Percentiles rank a stretch among this genome's conserved stretches.
phyloP scores from a whole-genome alignment of 768 basidiomycete species.

The Lentinula boryana region DNA sequence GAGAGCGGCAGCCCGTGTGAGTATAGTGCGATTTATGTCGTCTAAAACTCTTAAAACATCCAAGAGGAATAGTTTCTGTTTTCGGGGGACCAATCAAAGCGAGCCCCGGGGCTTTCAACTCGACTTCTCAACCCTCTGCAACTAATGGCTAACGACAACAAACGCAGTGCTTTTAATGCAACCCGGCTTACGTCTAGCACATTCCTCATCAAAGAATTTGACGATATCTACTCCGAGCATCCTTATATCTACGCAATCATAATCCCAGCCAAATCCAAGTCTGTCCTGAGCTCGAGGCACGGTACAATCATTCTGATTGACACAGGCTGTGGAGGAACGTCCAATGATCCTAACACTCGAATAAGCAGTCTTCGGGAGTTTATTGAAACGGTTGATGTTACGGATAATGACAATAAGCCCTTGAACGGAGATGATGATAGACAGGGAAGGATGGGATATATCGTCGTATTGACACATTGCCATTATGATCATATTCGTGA shows the following conservation, averaged over 20 bases:
- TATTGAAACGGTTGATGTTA: slow-evolving; percentile 38
- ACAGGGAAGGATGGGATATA: slow-evolving; percentile 26
- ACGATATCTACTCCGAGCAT: slow-evolving; percentile 45
- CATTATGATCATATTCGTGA: slow-evolving; percentile 56
- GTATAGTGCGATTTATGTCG: no score
- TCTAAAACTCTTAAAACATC: no score
- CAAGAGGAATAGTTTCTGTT: no score
- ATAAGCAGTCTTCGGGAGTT: slow-evolving; percentile 41
- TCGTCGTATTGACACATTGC: slow-evolving; percentile 46
- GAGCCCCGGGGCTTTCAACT: no score
- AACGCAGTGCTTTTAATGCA: slow-evolving; percentile 26
- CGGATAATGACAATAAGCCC: slow-evolving; percentile 35
- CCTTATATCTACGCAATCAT: slow-evolving; percentile 52
- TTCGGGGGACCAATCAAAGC: no score
- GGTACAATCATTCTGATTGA: slow-evolving; percentile 42
- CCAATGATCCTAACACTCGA: slow-evolving; percentile 30
- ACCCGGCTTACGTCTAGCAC: slow-evolving; percentile 25
- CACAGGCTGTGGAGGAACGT: slow-evolving; percentile 49
- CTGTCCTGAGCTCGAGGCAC: no score
- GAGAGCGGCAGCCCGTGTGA: no score
- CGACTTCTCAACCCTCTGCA: no score
- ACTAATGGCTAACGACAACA: not conserved
- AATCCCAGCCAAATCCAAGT: slow-evolving; percentile 15
- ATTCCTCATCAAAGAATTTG: slow-evolving; percentile 44
- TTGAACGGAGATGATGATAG: slow-evolving; percentile 31